Conservation (phyloP, 2,329 filamentous ascomycete genomes). For the Pestalotiopsis fici region DNA sequence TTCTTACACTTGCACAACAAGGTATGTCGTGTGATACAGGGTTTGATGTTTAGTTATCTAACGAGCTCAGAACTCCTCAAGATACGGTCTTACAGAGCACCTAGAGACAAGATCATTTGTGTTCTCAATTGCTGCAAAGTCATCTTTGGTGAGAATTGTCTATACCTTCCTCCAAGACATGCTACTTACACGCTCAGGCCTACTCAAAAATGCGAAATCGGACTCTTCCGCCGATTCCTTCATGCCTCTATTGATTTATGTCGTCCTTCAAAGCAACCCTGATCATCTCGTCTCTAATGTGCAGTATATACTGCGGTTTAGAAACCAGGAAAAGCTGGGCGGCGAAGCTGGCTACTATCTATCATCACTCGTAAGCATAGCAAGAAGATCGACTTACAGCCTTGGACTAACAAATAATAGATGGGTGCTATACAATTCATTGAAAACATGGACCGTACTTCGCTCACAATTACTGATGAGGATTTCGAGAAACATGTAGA, state of each 20-base stretch:
- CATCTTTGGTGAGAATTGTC: constrained; percentile 73
- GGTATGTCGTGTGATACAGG: constrained; percentile 44
- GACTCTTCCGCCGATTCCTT: constrained; percentile 97
- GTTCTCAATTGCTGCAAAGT: constrained; percentile 99
- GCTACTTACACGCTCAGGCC: constrained; percentile 50
- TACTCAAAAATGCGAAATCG: constrained; percentile 87
- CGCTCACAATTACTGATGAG: constrained; percentile 87
- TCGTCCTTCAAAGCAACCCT: constrained; percentile 90
- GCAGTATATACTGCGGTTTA: constrained; percentile 95
- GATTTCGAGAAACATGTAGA: constrained; percentile 98
- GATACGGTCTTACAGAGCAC: constrained; percentile 96
- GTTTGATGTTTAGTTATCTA: constrained; percentile 2
- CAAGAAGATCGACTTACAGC: not conserved
- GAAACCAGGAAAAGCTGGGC: constrained; percentile 94
- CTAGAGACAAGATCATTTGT: constrained; percentile 96
- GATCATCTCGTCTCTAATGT: constrained; percentile 97
- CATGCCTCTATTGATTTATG: constrained; percentile 91
- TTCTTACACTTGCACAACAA: constrained; percentile 87
- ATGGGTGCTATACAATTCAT: constrained; percentile 97
- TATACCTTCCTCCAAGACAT: not conserved
- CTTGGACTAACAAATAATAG: constrained; percentile 33
- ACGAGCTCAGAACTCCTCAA: constrained; percentile 78
- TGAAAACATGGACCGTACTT: constrained; percentile 92
- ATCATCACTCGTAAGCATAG: constrained; percentile 73
- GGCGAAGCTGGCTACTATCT: constrained; percentile 99